Percentiles rank a stretch among this genome's conserved stretches.
phyloP scores from a whole-genome alignment of 2,329 filamentous ascomycete species.

The Xylaria polymorpha region DNA sequence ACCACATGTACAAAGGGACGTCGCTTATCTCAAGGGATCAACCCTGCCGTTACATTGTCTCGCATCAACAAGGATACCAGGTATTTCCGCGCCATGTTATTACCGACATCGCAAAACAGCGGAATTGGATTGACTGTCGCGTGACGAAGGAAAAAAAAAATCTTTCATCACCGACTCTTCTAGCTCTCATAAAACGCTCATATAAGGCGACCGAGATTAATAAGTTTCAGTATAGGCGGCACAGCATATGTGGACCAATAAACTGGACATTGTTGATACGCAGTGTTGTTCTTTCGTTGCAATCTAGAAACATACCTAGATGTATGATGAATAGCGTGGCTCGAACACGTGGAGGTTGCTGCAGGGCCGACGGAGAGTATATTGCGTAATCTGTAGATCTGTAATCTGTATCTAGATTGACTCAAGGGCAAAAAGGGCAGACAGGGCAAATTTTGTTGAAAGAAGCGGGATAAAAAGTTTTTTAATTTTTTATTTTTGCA shows the following conservation, averaged over 20 bases:
- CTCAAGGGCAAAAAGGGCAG: neutral
- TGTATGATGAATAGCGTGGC: neutral
- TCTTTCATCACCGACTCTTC: neutral
- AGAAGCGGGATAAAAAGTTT: constrained; percentile 7
- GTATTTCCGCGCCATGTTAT: neutral
- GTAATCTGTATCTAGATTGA: constrained; percentile 9
- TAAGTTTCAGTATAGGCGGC: neutral
- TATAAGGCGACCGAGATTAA: constrained; percentile 4
- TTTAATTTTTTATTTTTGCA: too few relatives aligned
- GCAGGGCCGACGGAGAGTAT: constrained; percentile 7
- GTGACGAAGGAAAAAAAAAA: constrained; percentile 11
- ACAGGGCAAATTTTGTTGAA: constrained; percentile 1
- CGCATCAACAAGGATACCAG: constrained; percentile 9
- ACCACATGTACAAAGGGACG: constrained; percentile 10
- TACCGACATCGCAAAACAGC: constrained; percentile 7
- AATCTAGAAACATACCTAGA: neutral
- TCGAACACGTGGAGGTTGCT: constrained; percentile 18
- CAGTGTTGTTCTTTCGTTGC: neutral
- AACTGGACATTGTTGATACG: neutral
- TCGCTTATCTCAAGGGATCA: constrained; percentile 31
- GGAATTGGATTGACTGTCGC: constrained; percentile 16
- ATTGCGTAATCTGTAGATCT: constrained; percentile 10
- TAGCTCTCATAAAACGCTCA: neutral
- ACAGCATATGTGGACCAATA: neutral
- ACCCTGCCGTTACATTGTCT: constrained; percentile 23